A percentile compares a stretch with the other conserved stretches of the same genome.
Conservation (phyloP, 345 rosid genomes). For the Barbarea vulgaris region DNA sequence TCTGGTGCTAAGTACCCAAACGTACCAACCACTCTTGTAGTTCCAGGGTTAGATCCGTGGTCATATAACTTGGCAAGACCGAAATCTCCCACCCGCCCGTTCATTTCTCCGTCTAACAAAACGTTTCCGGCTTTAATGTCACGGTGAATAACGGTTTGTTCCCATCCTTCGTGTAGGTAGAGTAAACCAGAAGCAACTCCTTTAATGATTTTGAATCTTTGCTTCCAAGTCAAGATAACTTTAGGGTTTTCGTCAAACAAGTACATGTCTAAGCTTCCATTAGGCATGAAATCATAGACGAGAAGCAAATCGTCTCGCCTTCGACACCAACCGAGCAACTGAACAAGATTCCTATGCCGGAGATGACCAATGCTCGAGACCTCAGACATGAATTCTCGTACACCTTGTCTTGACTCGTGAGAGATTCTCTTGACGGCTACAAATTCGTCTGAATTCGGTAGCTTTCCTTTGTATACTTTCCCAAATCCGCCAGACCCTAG, state of each 20-base stretch:
- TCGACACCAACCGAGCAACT: constrained; percentile 83
- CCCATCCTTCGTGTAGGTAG: constrained; percentile 95
- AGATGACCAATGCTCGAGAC: constrained; percentile 83
- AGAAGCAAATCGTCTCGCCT: constrained; percentile 60
- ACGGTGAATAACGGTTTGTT: constrained; percentile 86
- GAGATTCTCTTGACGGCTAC: constrained; percentile 82
- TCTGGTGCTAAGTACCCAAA: constrained; percentile 96
- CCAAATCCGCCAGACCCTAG: constrained; percentile 92
- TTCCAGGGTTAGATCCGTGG: constrained; percentile 65
- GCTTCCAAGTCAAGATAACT: constrained; percentile 65
- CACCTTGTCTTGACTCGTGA: constrained; percentile 81
- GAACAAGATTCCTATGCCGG: constrained; percentile 88
- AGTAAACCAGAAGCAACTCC: constrained; percentile 85
- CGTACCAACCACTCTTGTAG: constrained; percentile 92
- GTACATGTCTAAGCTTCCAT: constrained; percentile 89
- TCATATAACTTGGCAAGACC: constrained; percentile 91
- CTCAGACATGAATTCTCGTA: constrained; percentile 81
- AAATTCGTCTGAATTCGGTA: constrained; percentile 50
- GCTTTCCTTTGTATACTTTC: constrained; percentile 74
- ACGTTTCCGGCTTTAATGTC: constrained; percentile 91
- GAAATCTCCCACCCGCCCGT: constrained; percentile 83
- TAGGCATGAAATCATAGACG: constrained; percentile 88
- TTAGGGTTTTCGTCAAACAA: constrained; percentile 61
- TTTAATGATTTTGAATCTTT: constrained; percentile 74
- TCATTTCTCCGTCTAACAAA: constrained; percentile 69